These are phyloP conservation scores for Euphorbia celastroides DNA, from an alignment of 441 rosid genomes.

Conservation along the genomic window DNA sequence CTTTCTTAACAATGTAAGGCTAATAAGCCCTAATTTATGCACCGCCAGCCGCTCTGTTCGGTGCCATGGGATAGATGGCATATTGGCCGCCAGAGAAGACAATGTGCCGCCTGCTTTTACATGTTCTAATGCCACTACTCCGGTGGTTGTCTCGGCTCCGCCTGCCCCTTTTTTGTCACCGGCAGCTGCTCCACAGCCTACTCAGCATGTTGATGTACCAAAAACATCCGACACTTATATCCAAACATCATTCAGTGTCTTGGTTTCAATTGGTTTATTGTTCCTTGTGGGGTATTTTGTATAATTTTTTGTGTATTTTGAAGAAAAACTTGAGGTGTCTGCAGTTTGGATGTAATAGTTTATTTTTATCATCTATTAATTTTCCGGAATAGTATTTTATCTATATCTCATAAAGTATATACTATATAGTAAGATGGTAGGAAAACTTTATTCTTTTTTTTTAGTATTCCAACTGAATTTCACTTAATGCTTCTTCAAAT, in stretches of 20 bases:
- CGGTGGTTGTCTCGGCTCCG: slow-evolving; percentile 19
- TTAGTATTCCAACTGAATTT: too few relatives aligned
- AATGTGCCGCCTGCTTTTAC: not conserved
- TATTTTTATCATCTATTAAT: not conserved
- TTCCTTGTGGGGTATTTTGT: not conserved
- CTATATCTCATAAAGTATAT: too few relatives aligned
- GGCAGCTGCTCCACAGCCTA: slow-evolving; percentile 18
- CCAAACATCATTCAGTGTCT: slow-evolving; percentile 6
- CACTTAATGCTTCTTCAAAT: too few relatives aligned
- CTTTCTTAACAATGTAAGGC: slow-evolving; percentile 53
- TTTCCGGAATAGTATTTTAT: not conserved
- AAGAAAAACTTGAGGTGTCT: not conserved
- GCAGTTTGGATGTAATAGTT: not conserved
- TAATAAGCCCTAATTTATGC: slow-evolving; percentile 56
- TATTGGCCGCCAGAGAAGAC: slow-evolving; percentile 22
- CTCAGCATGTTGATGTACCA: not conserved
- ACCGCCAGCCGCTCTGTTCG: slow-evolving; percentile 46
- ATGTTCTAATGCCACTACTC: slow-evolving; percentile 27
- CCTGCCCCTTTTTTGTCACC: slow-evolving; percentile 10
- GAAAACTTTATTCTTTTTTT: too few relatives aligned
- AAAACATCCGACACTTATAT: slow-evolving; percentile 17
- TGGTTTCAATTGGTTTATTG: not conserved
- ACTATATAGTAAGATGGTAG: too few relatives aligned
- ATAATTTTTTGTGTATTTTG: not conserved
- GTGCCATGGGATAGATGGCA: slow-evolving; percentile 72